Base-by-base conservation (phyloP, 331 rosid genomes). In the Arachis monticola region DNA sequence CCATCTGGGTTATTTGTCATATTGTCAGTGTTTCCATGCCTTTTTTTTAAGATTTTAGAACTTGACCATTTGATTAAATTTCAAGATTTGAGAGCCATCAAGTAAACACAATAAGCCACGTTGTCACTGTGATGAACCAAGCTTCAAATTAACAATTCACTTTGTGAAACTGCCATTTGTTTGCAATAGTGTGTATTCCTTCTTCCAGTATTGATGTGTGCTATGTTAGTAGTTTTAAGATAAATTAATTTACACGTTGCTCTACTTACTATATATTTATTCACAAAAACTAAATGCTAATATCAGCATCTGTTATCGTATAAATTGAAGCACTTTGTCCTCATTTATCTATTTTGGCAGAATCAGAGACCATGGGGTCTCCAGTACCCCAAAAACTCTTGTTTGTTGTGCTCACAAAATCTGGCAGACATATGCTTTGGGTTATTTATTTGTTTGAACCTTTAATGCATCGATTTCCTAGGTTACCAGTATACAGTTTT, bases 311-410 rank as follows among this genome's bases (percentile, higher is more conserved):
- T 35, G 40, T 1, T 35, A 35, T 2, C 40, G 4, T 35, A 35
- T 35, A 35, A 35, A 35, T 35, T 35, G 40, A 35, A 35, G 40
- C 40, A 35, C 40, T 35, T 35, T 3, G 40, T 35, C 4, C 0
- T 35, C 40, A 0, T 35, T 78, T 72, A 7, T 45, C 2, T 79
- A 58, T 48, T 59, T 50, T 51, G 58, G 52, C 22, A 14, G 58
- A 58, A 46, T 30, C 46, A 35, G 52, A 57, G 38, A 17, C 22
- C 32, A 6, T 46, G 42, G 47, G 45, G n/a, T 55, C 64, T 68
- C 17, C 48, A 9, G 42, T 56, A 45, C 30, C 3, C 30, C 65
- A 4, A 64, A 72, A 40, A 35, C 40, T 35, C 40, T 4, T 35
- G 40, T 35, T 35, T 35, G 40, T 35, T 2, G 40, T 35, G 3